Base-by-base conservation (phyloP, 2,329 filamentous ascomycete species). In the Byssothecium circinans region DNA sequence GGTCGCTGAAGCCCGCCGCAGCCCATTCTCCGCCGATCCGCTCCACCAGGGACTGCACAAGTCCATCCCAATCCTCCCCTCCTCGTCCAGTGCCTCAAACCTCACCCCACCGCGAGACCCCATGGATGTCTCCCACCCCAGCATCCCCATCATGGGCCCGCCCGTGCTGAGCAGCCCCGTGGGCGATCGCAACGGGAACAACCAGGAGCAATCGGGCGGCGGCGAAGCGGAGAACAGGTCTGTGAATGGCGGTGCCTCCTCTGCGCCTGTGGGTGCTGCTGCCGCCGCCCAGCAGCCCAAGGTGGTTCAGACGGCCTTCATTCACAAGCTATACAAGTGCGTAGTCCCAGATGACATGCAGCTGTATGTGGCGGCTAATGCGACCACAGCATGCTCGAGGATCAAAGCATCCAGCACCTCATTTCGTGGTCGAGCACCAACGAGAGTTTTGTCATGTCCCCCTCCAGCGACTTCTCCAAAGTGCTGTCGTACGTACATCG, bases 361-460 rank as follows among this genome's bases (percentile, higher is more conserved):
- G 42, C 40, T 29, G 43, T 14, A 43, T 36, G 41, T 51, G 32
- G 41, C 33, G 43, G 53, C 73, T 75, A 59, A 75, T 64, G 43
- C 34, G 17, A 33, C 34, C 27, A 56, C 67, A 97, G 92, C 75
- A 97, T 99, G 94, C 79, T 99, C 53, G 94, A 99, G 72, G 94
- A 99, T 69, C 85, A 85, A 29, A 87, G 80, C 61, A 99, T 99
- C 52, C 88, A 94, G 64, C 91, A 97, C 71, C 78, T 99, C 52
- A 99, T 99, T 65, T 95, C 92, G 8, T 99, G 94, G 94, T 95
- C 92, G 1, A 85, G 79, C 60, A 88, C 88, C 41, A 91, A 91
- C 50, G 94, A 99, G 71, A 97, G 94, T 74, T 99, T 99, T 70
- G 91, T 99, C 65, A 97, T 99, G 90, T 96, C 91, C 18, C 94